Evolutionary conservation across 768 basidiomycete genomes (phyloP), one percentile per base, ranked within the genome.

Genomic region (Tulasnella sp.): DNA sequence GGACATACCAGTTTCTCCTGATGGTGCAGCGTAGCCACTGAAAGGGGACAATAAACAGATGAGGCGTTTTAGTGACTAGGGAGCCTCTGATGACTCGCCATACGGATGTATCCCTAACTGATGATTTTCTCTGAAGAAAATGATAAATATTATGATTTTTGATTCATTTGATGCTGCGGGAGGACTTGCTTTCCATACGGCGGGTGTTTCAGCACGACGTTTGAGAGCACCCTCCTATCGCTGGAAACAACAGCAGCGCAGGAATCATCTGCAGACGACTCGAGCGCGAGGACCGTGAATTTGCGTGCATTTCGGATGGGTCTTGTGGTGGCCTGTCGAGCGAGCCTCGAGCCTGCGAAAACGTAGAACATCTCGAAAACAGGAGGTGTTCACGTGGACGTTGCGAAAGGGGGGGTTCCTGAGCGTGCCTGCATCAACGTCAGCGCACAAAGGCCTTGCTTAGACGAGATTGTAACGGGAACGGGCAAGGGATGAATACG

Each of bases 231-330:
- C 37, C 63, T 49, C 74, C 65, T 73, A 65, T 77, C 71, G 1
- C 83, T 85, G 17, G 79, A 25, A 34, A 99, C 84, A 49, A 98
- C 74, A 0, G 93, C 85, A 14, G 83, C 89, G 63, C 91, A 94
- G 1, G 91, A 87, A 66, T 98, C 96, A 68, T 99, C 94, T 12
- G 91, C 90, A 11, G 89, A 92, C 1, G 84, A 83, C 69, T 96
- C 92, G 35, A 94, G 57, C 14, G 65, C 70, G 14, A 72, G 65
- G n/a, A 72, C 67, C 5, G 54, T 57, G 17, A 64, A 63, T 15
- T 60, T 43, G 17, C 57, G 48, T 25, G 17, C 19, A n/a, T 42
- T 42, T 17, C 9, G 7, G 41, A 17, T 19, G 41, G 4, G 15
- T 42, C 27, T 25, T 42, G 15, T 19, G 41, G 15, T 25, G 6